A percentile compares a stretch with the other conserved stretches of the same genome.
phyloP scores from a whole-genome alignment of 176 grass and related monocot genomes.

The Canna indica region DNA sequence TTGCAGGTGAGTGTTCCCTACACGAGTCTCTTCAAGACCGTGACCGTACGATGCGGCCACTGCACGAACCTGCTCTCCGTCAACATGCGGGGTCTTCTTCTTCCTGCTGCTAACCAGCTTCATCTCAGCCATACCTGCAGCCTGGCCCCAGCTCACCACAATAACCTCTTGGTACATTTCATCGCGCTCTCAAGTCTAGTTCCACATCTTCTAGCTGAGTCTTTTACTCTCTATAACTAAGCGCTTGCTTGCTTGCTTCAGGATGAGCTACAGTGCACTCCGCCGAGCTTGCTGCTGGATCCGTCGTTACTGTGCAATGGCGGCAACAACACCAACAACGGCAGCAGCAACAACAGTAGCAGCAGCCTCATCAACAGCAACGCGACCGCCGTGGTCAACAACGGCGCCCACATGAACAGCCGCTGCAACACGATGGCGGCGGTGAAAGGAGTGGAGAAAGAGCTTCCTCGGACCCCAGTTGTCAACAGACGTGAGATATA shows the following conservation, averaged over 20 bases:
- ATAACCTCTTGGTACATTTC: slow-evolving; percentile 47
- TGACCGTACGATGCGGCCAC: slow-evolving; percentile 86
- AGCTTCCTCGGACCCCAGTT: slow-evolving; percentile 34
- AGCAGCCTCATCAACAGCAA: slow-evolving; percentile 6
- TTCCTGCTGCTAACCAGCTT: slow-evolving; percentile 62
- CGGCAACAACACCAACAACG: slow-evolving; percentile 10
- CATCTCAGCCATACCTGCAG: slow-evolving; percentile 56
- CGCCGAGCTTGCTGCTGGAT: slow-evolving; percentile 47
- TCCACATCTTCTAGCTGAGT: too few species aligned
- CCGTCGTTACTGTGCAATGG: slow-evolving; percentile 9
- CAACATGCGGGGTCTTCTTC: slow-evolving; percentile 66
- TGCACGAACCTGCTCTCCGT: slow-evolving; percentile 88
- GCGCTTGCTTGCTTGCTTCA: slow-evolving; percentile 16
- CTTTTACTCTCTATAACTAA: too few species aligned
- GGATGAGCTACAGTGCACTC: slow-evolving; percentile 54
- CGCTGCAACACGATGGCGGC: slow-evolving; percentile 13
- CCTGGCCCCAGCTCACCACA: slow-evolving; percentile 53
- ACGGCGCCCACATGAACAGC: background rate
- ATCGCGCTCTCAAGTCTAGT: too few species aligned
- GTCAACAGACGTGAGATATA: slow-evolving; percentile 51
- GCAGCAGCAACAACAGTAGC: slow-evolving; percentile 34
- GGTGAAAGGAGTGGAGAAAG: slow-evolving; percentile 31
- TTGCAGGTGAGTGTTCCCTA: slow-evolving; percentile 82
- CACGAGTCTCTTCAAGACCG: slow-evolving; percentile 85
- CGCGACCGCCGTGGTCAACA: background rate